Evolutionary conservation across 345 rosid species (phyloP), one percentile per base, ranked within the genome.

Genomic region (Pugionium dolabratum): DNA sequence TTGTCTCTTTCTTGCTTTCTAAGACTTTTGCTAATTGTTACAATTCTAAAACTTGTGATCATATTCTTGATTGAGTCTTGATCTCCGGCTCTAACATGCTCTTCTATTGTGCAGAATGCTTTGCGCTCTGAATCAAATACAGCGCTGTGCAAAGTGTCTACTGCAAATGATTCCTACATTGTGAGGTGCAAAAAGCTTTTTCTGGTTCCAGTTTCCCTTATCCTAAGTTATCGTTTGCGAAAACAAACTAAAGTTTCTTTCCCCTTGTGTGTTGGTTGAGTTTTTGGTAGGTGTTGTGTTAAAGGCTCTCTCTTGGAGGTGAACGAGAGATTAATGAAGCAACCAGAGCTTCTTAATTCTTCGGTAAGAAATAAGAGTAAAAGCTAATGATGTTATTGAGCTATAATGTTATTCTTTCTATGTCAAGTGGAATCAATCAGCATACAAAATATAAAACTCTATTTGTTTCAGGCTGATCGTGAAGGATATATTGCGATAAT

Each of bases 61-160:
- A 1, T 3, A 34, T 34, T 28, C 29, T 25, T 66, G 29, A 55
- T 2, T 59, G 9, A 25, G 39, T 28, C 33, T 0, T 39, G 58
- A n/a, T 64, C 51, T 6, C 1, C 2, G 61, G 34, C 7, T 44
- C 34, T 34, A 50, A 42, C 29, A 3, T 51, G 11, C 1, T 63
- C 6, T 27, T 71, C 8, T 46, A 64, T 18, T 18, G n/a, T 66
- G 64, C 75, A 88, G 99, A 94, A 94, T 48, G 97, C 97, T 3
- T 87, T 90, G 68, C 90, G 83, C 56, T 88, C 89, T 49, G 99
- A 94, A 65, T 69, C 97, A 30, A 88, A 88, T 67, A 84, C 97
- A 9, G 89, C 92, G 55, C 50, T 89, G 64, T 89, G 99, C 80
- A 95, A 91, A 84, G 90, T 95, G 59, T 74, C 83, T 72, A 88